Evolutionary conservation across 192 early-diverging fungal genomes (phyloP).

Genomic region (Linnemannia schmuckeri): DNA sequence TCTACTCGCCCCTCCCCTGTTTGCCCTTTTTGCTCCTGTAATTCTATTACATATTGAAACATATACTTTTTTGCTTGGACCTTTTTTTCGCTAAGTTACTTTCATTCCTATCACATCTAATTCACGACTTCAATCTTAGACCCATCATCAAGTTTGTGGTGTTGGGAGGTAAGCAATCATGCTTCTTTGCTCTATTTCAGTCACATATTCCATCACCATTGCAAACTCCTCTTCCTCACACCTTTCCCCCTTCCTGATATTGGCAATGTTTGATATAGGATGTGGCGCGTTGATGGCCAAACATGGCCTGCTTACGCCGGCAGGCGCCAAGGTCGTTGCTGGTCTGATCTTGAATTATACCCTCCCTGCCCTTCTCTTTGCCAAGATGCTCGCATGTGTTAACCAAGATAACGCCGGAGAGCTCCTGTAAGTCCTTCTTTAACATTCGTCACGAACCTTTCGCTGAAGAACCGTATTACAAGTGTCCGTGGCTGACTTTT

Average conservation of each 20-base stretch:
- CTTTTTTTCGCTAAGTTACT: background rate
- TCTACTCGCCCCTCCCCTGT: background rate
- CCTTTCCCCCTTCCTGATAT: background rate
- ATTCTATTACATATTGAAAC: background rate
- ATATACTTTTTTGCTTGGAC: background rate
- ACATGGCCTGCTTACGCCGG: constrained; percentile 47
- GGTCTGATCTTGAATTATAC: constrained; percentile 49
- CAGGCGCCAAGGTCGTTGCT: constrained; percentile 44
- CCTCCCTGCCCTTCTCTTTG: constrained; percentile 47
- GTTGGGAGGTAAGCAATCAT: constrained; percentile 29
- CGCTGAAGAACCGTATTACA: background rate
- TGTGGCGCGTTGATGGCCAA: constrained; percentile 52
- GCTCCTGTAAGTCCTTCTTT: constrained; percentile 22
- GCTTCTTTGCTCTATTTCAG: background rate
- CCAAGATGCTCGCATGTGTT: constrained; percentile 48
- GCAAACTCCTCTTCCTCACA: background rate
- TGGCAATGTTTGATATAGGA: constrained; percentile 10
- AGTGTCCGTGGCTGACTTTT: background rate
- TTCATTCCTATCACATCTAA: background rate
- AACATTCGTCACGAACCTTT: no score
- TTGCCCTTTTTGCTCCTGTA: background rate
- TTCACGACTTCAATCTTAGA: background rate
- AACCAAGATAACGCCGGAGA: constrained; percentile 23
- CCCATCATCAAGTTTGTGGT: constrained; percentile 54
- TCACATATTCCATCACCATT: no score